phyloP scores from a whole-genome alignment of 257 asterid genomes.

The Rhazya stricta region DNA sequence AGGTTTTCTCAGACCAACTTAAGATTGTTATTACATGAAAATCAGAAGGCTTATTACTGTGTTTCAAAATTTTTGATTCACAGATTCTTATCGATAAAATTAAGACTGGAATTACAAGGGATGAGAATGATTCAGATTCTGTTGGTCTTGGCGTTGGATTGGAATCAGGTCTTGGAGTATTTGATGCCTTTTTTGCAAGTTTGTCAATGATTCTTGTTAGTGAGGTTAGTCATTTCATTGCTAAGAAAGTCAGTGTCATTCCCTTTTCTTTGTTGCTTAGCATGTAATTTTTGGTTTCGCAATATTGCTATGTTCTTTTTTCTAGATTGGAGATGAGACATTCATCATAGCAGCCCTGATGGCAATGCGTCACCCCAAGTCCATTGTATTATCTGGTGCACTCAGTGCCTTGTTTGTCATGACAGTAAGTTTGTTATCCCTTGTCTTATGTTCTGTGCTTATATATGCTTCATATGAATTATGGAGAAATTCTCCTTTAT shows the following conservation, averaged over 20 bases:
- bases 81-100: conserved; percentile 68
- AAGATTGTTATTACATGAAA: conserved; percentile 34
- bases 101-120: conserved; percentile 41
- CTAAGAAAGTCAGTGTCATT: conserved; percentile 13
- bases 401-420: conserved; percentile 90
- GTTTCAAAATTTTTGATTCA: conserved; percentile 1
- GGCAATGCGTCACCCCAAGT: conserved; percentile 99
- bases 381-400: conserved; percentile 93
- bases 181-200: conserved; percentile 90
- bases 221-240: conserved; percentile 53
- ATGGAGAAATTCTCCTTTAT: background rate
- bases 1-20: conserved; percentile 56
- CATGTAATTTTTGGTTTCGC: background rate
- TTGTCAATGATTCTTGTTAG: conserved; percentile 90
- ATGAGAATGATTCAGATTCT: conserved; percentile 38
- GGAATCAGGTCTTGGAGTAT: conserved; percentile 79
- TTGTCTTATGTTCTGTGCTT: background rate
- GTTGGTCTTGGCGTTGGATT: conserved; percentile 39
- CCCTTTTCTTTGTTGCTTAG: conserved; percentile 8
- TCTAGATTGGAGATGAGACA: conserved; percentile 91
- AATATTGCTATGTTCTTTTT: conserved; percentile 22
- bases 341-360: conserved; percentile 95
- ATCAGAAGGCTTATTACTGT: background rate
- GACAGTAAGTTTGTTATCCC: conserved; percentile 63
- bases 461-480: background rate